A percentile compares a stretch with the other conserved stretches of the same genome.
These are phyloP conservation scores for Theileria annulata DNA, from an alignment of 169 alveolate genomes.

Conservation along the genomic window DNA sequence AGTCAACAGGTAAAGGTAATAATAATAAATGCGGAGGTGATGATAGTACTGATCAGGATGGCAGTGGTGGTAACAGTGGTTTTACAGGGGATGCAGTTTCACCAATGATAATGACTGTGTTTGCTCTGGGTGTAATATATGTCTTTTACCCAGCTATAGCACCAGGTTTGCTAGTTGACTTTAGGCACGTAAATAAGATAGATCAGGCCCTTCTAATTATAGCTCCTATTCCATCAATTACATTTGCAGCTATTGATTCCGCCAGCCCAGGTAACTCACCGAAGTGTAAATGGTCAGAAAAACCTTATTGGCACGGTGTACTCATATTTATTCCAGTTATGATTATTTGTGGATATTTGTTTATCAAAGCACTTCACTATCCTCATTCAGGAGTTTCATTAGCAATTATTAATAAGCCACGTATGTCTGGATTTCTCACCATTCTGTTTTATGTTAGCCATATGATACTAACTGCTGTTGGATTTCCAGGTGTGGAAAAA, in stretches of 20 bases:
- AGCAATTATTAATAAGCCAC: not conserved
- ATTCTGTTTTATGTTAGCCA: not conserved
- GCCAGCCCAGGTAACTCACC: not conserved
- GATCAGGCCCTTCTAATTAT: not conserved
- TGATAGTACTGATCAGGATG: not conserved
- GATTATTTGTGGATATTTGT: not conserved
- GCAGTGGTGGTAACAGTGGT: not conserved
- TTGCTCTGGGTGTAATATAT: constrained; percentile 8
- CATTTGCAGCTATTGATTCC: not conserved
- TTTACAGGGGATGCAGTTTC: not conserved
- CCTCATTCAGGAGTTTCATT: constrained; percentile 6
- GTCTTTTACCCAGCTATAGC: constrained; percentile 22
- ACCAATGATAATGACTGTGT: constrained; percentile 10
- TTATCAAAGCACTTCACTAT: constrained; percentile 11
- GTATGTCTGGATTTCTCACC: not conserved
- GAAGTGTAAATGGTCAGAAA: not conserved
- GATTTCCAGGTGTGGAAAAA: not conserved
- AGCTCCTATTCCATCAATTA: not conserved
- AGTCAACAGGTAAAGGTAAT: not conserved
- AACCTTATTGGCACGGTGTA: not conserved
- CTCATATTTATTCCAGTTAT: not conserved
- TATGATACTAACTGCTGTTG: not conserved
- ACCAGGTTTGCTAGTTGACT: not conserved
- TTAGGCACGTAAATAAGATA: not conserved
- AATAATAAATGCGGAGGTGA: too few relatives aligned